Evolutionary conservation across 164 flowering plant genomes (phyloP), one percentile per base, ranked within the genome.

Genomic region (Piper betle): DNA sequence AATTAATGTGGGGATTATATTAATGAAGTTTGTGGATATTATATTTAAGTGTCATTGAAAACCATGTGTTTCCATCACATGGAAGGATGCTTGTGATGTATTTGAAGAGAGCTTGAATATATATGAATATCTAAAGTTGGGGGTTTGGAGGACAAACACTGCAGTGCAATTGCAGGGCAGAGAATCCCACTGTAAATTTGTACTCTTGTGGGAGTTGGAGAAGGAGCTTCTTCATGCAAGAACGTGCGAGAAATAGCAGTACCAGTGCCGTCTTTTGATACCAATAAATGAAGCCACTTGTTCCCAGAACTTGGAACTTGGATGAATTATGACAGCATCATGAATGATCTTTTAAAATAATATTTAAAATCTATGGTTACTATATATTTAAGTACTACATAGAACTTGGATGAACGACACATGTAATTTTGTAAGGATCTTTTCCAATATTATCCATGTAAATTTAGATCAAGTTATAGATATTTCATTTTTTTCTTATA

Each of bases 61-160:
- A 10, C 15, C 15, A 46, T 46, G 5, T 10, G 11, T 46, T 5
- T 46, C 15, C 50, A 3, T 46, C 50, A 46, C 50, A 46, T 46
- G 50, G 11, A 46, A 46, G 50, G 50, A 46, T 46, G 9, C 50
- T 8, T 46, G 15, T 46, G 50, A 46, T 46, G 11, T 10, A 25
- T 25, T 25, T 25, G 3, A 10, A 10, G 50, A 46, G 50, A 46
- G 15, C 50, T 46, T 6, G 12, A 10, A 25, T 25, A 25, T 25
- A 25, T 25, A 25, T 25, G 33, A 25, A 25, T 25, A 25, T 25
- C 33, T 25, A 25, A 25, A 25, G 33, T 25, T 46, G 50, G 50
- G 50, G 69, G 61, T 3, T 18, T 12, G 66, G 52, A 39, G 61
- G 74, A 70, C 71, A 59, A 63, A 10, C 50, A 46, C 50, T 6